Evolutionary conservation across 176 grass and related monocot species (phyloP).

Genomic region (Triticum dicoccoides): DNA sequence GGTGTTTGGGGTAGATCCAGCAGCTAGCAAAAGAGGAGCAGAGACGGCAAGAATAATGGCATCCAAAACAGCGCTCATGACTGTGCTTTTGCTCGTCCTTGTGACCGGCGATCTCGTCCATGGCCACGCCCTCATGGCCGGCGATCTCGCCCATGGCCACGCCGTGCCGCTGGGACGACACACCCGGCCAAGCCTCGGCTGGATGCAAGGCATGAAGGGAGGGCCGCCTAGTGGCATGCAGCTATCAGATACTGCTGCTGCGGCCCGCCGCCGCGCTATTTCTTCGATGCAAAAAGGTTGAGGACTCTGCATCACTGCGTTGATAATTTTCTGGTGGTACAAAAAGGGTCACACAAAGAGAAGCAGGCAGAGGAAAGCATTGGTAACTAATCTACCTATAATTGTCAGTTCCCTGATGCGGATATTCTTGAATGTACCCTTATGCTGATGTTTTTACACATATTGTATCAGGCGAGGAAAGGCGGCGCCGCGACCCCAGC

Average conservation of each 20-base stretch:
- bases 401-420: no score
- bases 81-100: not conserved
- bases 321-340: no score
- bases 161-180: not conserved
- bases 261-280: not conserved
- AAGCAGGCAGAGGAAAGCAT: no score
- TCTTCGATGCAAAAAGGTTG: not conserved
- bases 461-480: not conserved
- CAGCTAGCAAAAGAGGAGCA: not conserved
- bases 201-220: constrained; percentile 20
- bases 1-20: not conserved
- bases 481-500: not conserved
- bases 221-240: constrained; percentile 9
- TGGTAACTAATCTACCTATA: no score
- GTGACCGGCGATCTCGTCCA: not conserved
- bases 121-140: not conserved
- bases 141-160: not conserved
- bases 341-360: no score
- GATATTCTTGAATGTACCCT: no score
- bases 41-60: not conserved
- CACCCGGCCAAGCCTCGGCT: not conserved
- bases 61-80: not conserved
- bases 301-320: not conserved
- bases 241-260: not conserved
- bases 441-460: no score